Conservation (phyloP, 2,329 filamentous ascomycete genomes). For the Xylariaceae sp. region DNA sequence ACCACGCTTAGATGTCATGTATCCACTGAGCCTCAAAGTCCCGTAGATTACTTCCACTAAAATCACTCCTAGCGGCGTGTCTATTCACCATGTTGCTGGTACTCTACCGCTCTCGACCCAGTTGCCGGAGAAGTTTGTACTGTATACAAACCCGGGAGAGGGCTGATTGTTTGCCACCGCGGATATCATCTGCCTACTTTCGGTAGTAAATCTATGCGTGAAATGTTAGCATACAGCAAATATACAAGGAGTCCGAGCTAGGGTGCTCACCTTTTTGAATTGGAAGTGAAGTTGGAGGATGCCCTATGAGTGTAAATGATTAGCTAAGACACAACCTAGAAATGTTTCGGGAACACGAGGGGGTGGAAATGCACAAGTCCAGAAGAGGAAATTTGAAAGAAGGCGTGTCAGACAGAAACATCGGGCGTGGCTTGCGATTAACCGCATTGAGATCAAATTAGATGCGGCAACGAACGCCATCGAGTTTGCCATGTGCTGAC, state of each 20-base stretch:
- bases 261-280: slow-evolving; percentile 84
- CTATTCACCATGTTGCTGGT: neutral
- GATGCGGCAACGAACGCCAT: slow-evolving; percentile 13
- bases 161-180: slow-evolving; percentile 3
- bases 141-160: neutral
- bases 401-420: slow-evolving; percentile 13
- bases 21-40: neutral
- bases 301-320: slow-evolving; percentile 58
- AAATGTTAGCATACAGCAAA: slow-evolving; percentile 24
- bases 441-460: slow-evolving; percentile 12
- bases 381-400: slow-evolving; percentile 17
- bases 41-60: slow-evolving; percentile 5
- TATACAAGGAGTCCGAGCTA: neutral
- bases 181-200: slow-evolving; percentile 34
- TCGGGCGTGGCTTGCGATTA: slow-evolving; percentile 17
- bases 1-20: slow-evolving; percentile 14
- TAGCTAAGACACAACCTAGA: slow-evolving; percentile 27
- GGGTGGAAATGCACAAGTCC: slow-evolving; percentile 18
- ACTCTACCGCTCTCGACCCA: neutral
- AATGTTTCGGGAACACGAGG: slow-evolving; percentile 17
- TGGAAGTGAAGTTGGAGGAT: slow-evolving; percentile 97
- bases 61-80: slow-evolving; percentile 2
- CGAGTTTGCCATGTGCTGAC: slow-evolving; percentile 13
- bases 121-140: neutral
- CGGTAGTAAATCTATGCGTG: slow-evolving; percentile 44